phyloP scores from a whole-genome alignment of 306 rosid species.

The Medicago arabica region DNA sequence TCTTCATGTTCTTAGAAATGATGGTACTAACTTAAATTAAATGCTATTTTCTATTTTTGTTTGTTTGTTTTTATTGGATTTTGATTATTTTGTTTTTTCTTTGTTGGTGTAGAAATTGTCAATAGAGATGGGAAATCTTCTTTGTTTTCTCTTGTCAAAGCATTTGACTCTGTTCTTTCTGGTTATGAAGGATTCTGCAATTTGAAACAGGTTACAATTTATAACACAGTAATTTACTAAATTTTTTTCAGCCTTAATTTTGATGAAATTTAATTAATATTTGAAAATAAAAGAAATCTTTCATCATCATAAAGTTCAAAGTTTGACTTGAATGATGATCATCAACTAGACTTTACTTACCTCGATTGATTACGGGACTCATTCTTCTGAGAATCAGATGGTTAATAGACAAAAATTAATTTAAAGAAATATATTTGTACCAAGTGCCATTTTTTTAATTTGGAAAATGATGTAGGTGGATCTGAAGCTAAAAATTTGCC shows the following conservation, averaged over 20 bases:
- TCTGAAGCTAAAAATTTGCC: constrained; percentile 87
- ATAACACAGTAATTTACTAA: background rate
- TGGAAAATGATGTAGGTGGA: constrained; percentile 69
- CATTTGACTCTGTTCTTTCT: constrained; percentile 90
- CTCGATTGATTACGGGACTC: too few relatives aligned
- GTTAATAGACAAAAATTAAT: too few relatives aligned
- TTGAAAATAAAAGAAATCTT: background rate
- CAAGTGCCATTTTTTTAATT: background rate
- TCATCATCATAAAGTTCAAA: background rate
- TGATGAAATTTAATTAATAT: constrained; percentile 5
- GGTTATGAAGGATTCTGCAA: constrained; percentile 96
- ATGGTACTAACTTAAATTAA: constrained; percentile 11
- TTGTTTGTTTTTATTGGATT: background rate
- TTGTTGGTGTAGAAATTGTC: constrained; percentile 60
- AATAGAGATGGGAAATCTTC: constrained; percentile 84
- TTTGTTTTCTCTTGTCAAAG: constrained; percentile 84
- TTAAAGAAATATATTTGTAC: background rate
- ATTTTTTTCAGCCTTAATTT: background rate
- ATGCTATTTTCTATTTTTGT: background rate
- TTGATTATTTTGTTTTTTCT: constrained; percentile 34
- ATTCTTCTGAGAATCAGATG: too few relatives aligned
- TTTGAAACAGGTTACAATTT: constrained; percentile 59
- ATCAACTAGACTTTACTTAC: background rate
- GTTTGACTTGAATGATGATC: background rate
- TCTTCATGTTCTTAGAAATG: constrained; percentile 78